Base-by-base conservation (phyloP, 768 basidiomycete genomes). In the Mrakia frigida region DNA sequence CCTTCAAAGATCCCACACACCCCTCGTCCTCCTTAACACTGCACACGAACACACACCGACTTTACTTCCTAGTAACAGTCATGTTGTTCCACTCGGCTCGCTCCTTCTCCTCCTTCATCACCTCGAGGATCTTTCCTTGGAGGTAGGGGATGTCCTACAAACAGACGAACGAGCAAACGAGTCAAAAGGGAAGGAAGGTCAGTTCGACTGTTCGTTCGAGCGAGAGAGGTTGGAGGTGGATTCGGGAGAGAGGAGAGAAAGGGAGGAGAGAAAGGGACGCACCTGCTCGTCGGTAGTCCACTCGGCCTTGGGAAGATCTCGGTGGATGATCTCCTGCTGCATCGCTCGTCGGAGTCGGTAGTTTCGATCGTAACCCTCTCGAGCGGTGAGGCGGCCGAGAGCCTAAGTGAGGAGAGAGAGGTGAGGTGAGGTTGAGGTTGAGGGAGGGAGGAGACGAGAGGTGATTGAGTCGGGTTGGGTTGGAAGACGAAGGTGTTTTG, bases 81-180 rank as follows among this genome's bases (percentile, higher is more conserved):
- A 92, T 84, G 77, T 85, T 89, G 86, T 98, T 94, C 92, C 92
- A 97, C 75, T 86, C 85, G 46, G 80, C 82, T 80, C 94, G 88
- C 86, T 98, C 96, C 39, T 85, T 83, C 56, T 91, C 87, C 85
- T 98, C 95, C 79, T 86, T 87, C 80, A 85, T 85, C 78, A 96
- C 90, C 60, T 90, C 87, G 77, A 86, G 80, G 56, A 98, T 88
- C 82, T 90, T 88, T 39, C 92, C 90, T 78, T 86, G 87, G 80
- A 98, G 89, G 88, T 97, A 98, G 76, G 94, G 92, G 79, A 87
- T 84, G 83, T 98, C 96, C 96, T 98, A 84, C n/a, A n/a, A n/a
- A 41, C 11, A 11, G 6, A 41, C 39, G 39, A 41, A 11, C 18
- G 46, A 50, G 16, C 9, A 16, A 21, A 33, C 70, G 56, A 60